A percentile compares a stretch with the other conserved stretches of the same genome.
Evolutionary conservation across 306 rosid genomes (phyloP).

Genomic region (Echinosophora koreensis): DNA sequence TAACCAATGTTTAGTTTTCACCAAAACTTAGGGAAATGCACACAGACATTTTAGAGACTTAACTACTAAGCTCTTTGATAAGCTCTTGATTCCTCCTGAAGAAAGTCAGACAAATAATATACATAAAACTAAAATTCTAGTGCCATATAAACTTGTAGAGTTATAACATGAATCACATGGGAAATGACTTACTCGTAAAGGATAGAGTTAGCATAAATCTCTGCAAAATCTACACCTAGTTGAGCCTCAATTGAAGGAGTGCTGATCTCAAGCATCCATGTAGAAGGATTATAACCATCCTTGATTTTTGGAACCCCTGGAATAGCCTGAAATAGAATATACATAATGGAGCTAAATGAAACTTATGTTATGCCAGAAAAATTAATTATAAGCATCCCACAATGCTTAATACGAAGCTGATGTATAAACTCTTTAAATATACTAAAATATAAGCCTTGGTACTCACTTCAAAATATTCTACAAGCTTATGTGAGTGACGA

Average conservation of each 20-base stretch:
- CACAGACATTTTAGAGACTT: too few species aligned
- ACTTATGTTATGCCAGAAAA: neutral
- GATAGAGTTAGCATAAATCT: conserved; percentile 58
- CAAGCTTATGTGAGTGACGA: conserved; percentile 49
- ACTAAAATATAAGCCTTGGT: neutral
- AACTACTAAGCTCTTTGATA: conserved; percentile 53
- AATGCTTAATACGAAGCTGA: neutral
- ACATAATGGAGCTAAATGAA: neutral
- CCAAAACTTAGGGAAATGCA: too few species aligned
- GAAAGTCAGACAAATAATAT: neutral
- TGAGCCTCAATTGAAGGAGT: conserved; percentile 61
- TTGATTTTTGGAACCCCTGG: conserved; percentile 67
- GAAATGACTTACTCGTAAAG: conserved; percentile 58
- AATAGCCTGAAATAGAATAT: conserved; percentile 52
- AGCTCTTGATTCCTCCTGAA: conserved; percentile 67
- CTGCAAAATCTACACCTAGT: conserved; percentile 66
- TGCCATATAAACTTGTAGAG: neutral
- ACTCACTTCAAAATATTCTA: conserved; percentile 51
- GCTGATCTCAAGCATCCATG: conserved; percentile 81
- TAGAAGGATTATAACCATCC: conserved; percentile 81
- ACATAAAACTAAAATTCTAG: neutral
- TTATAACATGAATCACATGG: neutral
- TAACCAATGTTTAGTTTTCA: too few species aligned
- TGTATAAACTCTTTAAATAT: too few species aligned
- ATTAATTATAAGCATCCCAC: neutral